Evolutionary conservation across 2,329 filamentous ascomycete species (phyloP), one percentile per base, ranked within the genome.

Genomic region (Colletotrichum sp.): DNA sequence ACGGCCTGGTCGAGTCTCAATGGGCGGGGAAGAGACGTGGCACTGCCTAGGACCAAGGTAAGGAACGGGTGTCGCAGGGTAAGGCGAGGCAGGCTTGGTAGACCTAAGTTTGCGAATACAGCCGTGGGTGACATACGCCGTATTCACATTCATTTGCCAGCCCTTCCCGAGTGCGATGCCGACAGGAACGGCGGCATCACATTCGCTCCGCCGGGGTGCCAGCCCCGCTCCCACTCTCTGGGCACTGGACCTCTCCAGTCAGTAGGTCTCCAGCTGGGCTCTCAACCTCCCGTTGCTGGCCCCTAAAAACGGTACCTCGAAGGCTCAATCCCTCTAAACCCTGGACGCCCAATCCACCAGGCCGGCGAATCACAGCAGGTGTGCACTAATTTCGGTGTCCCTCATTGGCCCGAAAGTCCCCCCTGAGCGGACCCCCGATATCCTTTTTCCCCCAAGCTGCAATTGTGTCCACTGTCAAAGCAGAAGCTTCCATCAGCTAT

Each of bases 371-470:
- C 72, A 77, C 15, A 15, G 39, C n/a, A 55, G n/a, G 52, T 30
- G 59, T 68, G 55, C 76, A 77, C 70, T 73, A 77, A 77, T 77
- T 71, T 69, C 44, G 34, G 19, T 57, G 6, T 55, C 19, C 29
- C 25, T 64, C 15, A 77, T 77, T 77, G 65, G 76, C n/a, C 57
- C 8, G 30, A 63, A 27, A 13, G 8, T 8, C 5, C 36, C 70
- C 70, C 69, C 64, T 73, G 74, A 69, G 34, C 70, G 70, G 74
- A 76, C 64, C 64, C 65, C 64, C 70, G 64, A 64, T 49, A 66
- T 19, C 36, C 49, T 59, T 29, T 30, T n/a, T n/a, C 69, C 52
- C 55, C 63, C 36, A 76, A 73, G 69, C 64, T 73, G 69, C 68
- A 32, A 49, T 49, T 72, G 69, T 64, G 15, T 25, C 73, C 70